Percentiles rank a stretch among this genome's conserved stretches.
Evolutionary conservation across 2,329 filamentous ascomycete genomes (phyloP).

Genomic region (Aspergillus puulaauensis): DNA sequence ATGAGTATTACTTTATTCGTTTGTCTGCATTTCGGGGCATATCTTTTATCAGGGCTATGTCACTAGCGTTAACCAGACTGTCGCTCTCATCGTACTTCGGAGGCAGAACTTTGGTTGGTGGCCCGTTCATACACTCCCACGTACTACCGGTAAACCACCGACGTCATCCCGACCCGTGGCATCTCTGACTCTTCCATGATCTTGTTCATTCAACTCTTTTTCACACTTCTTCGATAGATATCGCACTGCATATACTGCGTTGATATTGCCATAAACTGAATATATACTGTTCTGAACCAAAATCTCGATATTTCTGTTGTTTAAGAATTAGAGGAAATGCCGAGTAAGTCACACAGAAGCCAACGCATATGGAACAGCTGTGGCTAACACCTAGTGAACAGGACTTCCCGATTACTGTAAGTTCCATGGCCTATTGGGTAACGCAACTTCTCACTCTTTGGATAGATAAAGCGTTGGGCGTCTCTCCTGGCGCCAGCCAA

Average conservation of each 20-base stretch:
- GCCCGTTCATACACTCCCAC: no score
- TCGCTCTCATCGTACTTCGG: no score
- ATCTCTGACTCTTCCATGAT: neutral
- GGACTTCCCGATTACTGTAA: conserved; percentile 44
- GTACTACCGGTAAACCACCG: no score
- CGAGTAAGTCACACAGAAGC: conserved; percentile 20
- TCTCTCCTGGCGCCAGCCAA: conserved; percentile 70
- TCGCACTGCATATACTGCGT: neutral
- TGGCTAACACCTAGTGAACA: conserved; percentile 13
- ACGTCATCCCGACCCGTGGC: neutral
- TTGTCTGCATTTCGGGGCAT: no score
- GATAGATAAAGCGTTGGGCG: conserved; percentile 70
- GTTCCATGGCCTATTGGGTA: neutral
- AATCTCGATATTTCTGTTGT: neutral
- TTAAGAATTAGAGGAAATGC: conserved; percentile 9
- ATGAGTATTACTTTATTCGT: no score
- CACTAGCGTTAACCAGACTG: no score
- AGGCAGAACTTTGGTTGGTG: no score
- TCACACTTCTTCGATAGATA: neutral
- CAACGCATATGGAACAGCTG: neutral
- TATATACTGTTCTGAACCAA: neutral
- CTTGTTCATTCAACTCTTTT: neutral
- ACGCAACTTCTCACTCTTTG: conserved; percentile 4
- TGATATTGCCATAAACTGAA: neutral
- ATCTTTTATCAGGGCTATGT: no score